Evolutionary conservation across 164 flowering plant genomes (phyloP), one percentile per base, ranked within the genome.

Genomic region (Nelumbo lutea): DNA sequence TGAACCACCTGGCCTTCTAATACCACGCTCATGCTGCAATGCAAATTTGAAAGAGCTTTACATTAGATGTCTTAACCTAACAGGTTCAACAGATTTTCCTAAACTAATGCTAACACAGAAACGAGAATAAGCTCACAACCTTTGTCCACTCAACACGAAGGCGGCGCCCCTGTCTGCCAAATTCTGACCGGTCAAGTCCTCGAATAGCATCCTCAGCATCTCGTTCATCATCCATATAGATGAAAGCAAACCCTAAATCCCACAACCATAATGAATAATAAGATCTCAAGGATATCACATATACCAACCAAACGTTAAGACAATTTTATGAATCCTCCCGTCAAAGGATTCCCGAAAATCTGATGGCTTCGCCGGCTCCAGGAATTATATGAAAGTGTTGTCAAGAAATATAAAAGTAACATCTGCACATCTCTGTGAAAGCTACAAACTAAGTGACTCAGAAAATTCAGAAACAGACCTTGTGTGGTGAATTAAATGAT

Each of bases 131-230:
- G 38, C 66, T 40, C 5, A 48, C 6, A 53, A 90, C 99, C 93
- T 90, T 93, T 42, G 97, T 91, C 99, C 99, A 96, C 77, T 96
- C 99, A 77, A 93, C 95, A 72, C 97, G 97, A 73, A 96, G 90
- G 14, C 88, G 82, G 55, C 98, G 96, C 3, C 99, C 97, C 74
- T 92, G 87, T 66, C 95, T 81, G 48, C 99, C 99, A 81, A 93
- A 93, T 73, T 91, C 97, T 15, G 62, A 65, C 60, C 88, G 77
- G 71, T 96, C 99, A 69, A 93, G 96, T 67, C 76, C 86, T 65
- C 91, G 81, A 63, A 96, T 87, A 2, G 98, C 99, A 90, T 88
- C 95, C 70, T 88, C 99, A 62, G 96, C 99, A 87, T 91, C 99
- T 68, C 96, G 74, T 71, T 96, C 99, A 80, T 96, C 99, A 57